Evolutionary conservation across 306 rosid species (phyloP).

Genomic region (Fagus crenata): DNA sequence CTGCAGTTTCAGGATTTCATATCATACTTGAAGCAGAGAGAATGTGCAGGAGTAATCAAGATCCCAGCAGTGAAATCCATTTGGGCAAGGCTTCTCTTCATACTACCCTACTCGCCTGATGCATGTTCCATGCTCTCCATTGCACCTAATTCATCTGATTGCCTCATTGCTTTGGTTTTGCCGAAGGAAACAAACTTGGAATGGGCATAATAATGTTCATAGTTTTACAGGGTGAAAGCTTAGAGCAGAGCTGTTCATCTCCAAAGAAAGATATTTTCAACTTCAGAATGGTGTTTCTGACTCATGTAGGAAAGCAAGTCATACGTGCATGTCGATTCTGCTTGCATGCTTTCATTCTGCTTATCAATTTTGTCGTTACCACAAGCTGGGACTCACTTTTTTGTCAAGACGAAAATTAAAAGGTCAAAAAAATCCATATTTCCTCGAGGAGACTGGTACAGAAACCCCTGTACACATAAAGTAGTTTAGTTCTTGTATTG

Average conservation of each 20-base stretch:
- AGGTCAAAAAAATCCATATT: too few species aligned
- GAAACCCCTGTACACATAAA: too few species aligned
- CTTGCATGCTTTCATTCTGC: neutral
- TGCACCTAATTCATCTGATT: conserved; percentile 63
- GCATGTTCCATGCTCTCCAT: conserved; percentile 75
- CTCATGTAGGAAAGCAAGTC: neutral
- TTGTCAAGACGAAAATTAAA: too few species aligned
- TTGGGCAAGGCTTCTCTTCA: conserved; percentile 93
- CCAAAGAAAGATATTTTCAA: neutral
- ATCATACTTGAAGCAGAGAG: conserved; percentile 92
- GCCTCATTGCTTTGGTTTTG: conserved; percentile 81
- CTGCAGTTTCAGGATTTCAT: conserved; percentile 93
- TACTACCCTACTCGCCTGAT: conserved; percentile 80
- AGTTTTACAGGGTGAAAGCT: conserved; percentile 18
- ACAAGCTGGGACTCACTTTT: neutral
- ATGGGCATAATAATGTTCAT: conserved; percentile 54
- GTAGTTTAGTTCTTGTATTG: too few species aligned
- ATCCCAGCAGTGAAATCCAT: conserved; percentile 70
- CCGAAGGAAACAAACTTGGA: conserved; percentile 93
- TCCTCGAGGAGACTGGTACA: too few species aligned
- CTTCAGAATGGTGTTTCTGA: neutral
- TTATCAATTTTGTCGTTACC: neutral
- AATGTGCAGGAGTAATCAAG: conserved; percentile 94
- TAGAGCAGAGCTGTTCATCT: conserved; percentile 4
- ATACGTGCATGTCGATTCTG: neutral